Percentiles rank a stretch among this genome's conserved stretches.
Conservation (phyloP, 805 yeast species). For the Candida khao-thaluensis region DNA sequence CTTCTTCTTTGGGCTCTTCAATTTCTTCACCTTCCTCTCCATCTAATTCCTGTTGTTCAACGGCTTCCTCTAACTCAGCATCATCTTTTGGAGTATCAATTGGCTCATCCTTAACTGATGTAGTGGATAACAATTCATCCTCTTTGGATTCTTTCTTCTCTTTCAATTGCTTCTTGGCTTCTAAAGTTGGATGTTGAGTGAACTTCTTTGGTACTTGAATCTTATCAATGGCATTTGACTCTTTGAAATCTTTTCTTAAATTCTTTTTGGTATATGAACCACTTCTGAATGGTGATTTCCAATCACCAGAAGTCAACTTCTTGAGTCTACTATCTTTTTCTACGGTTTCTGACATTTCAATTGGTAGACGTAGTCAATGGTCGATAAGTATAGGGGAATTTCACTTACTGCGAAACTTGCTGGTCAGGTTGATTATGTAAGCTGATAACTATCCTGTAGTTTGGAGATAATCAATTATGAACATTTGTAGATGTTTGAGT, state of each 20-base stretch:
- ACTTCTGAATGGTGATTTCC: slow-evolving; percentile 45
- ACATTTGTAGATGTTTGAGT: too few relatives aligned
- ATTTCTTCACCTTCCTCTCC: slow-evolving; percentile 21
- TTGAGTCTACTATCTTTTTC: slow-evolving; percentile 20
- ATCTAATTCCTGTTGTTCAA: slow-evolving; percentile 15
- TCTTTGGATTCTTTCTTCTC: slow-evolving; percentile 13
- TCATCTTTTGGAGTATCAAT: slow-evolving; percentile 14
- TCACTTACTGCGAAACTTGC: slow-evolving; percentile 1
- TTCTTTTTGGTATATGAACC: slow-evolving; percentile 25
- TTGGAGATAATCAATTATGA: too few relatives aligned
- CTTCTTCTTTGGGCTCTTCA: slow-evolving; percentile 20
- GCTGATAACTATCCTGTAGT: too few relatives aligned
- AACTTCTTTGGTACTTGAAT: slow-evolving; percentile 42
- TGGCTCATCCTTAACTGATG: slow-evolving; percentile 12
- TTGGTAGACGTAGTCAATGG: neutral
- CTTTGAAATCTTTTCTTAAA: slow-evolving; percentile 35
- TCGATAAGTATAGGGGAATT: slow-evolving; percentile 2
- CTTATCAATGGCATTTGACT: slow-evolving; percentile 30
- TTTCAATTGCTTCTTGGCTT: slow-evolving; percentile 16
- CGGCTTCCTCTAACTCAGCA: slow-evolving; percentile 10
- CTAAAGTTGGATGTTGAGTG: slow-evolving; percentile 37
- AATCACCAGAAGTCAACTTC: slow-evolving; percentile 31
- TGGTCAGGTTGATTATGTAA: slow-evolving; percentile 3
- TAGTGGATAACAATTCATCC: slow-evolving; percentile 15
- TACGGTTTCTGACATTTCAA: slow-evolving; percentile 4